These are phyloP conservation scores for Leccinum griseonigrum DNA, from an alignment of 1,284 basidiomycete species.

Conservation along the genomic window DNA sequence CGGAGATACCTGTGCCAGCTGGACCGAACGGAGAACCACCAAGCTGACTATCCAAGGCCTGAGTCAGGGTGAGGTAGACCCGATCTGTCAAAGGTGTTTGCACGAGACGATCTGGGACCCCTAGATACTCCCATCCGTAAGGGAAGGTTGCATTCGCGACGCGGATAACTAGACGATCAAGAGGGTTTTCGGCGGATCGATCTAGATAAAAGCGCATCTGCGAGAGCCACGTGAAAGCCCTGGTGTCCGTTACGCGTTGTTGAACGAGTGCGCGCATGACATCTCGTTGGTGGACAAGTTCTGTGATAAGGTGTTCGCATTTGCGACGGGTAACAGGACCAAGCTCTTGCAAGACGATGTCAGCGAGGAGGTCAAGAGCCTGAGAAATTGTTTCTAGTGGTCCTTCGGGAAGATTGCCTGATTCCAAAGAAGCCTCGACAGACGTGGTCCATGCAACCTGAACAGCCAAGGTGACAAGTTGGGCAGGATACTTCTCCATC, in stretches of 20 bases:
- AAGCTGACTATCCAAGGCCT: conserved; percentile 91
- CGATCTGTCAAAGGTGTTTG: conserved; percentile 98
- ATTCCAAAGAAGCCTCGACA: conserved; percentile 74
- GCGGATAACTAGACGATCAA: conserved; percentile 78
- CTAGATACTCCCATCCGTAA: conserved; percentile 99
- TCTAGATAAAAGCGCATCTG: conserved; percentile 99
- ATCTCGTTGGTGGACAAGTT: conserved; percentile 97
- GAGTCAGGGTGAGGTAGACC: conserved; percentile 95
- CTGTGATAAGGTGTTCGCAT: conserved; percentile 98
- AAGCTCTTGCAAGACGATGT: conserved; percentile 92
- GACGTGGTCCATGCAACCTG: conserved; percentile 94
- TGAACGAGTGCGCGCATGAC: conserved; percentile 82
- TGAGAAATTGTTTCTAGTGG: conserved; percentile 78
- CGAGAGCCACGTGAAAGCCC: conserved; percentile 91
- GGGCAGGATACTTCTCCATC: conserved; percentile 94
- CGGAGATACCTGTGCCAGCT: conserved; percentile 84
- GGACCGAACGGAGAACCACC: conserved; percentile 98
- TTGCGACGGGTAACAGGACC: conserved; percentile 89
- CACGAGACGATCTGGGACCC: conserved; percentile 94
- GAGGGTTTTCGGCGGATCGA: conserved; percentile 63
- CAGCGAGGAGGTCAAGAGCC: conserved; percentile 91
- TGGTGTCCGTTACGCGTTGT: conserved; percentile 61
- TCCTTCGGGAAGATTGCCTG: conserved; percentile 53
- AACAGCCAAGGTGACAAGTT: conserved; percentile 91
- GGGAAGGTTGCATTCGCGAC: conserved; percentile 94